phyloP scores from a whole-genome alignment of 192 early-diverging fungal genomes.

The Phlyctochytrium bullatum region DNA sequence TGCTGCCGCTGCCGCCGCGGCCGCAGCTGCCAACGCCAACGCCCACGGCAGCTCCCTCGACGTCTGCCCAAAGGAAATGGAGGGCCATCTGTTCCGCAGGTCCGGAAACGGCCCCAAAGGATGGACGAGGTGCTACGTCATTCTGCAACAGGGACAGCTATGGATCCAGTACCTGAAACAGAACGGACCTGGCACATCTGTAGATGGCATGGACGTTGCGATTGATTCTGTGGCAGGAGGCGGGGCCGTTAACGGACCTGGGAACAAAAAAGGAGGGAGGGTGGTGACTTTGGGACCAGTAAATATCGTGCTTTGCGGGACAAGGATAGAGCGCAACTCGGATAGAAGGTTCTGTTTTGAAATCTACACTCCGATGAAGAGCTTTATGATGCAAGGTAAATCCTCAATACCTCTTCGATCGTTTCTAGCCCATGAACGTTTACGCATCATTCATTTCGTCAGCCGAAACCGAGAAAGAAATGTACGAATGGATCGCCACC shows the following conservation, averaged over 20 bases:
- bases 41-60: too few relatives aligned
- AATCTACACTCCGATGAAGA: slow-evolving; percentile 51
- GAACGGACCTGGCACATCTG: too few relatives aligned
- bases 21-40: too few relatives aligned
- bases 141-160: slow-evolving; percentile 59
- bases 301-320: slow-evolving; percentile 53
- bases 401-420: too few relatives aligned
- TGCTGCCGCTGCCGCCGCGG: too few relatives aligned
- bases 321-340: slow-evolving; percentile 46
- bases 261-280: neutral
- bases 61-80: too few relatives aligned
- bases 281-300: slow-evolving; percentile 55
- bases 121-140: slow-evolving; percentile 65
- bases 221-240: too few relatives aligned
- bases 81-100: slow-evolving; percentile 62
- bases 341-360: slow-evolving; percentile 75
- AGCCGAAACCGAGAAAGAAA: slow-evolving; percentile 70
- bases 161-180: slow-evolving; percentile 25
- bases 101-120: too few relatives aligned
- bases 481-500: slow-evolving; percentile 62
- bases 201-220: slow-evolving; percentile 40
- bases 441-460: slow-evolving; percentile 41
- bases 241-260: slow-evolving; percentile 7
- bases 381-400: too few relatives aligned
- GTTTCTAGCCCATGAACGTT: too few relatives aligned